Conservation (phyloP, 305 asterid genomes). For the Fraxinus angustifolia region DNA sequence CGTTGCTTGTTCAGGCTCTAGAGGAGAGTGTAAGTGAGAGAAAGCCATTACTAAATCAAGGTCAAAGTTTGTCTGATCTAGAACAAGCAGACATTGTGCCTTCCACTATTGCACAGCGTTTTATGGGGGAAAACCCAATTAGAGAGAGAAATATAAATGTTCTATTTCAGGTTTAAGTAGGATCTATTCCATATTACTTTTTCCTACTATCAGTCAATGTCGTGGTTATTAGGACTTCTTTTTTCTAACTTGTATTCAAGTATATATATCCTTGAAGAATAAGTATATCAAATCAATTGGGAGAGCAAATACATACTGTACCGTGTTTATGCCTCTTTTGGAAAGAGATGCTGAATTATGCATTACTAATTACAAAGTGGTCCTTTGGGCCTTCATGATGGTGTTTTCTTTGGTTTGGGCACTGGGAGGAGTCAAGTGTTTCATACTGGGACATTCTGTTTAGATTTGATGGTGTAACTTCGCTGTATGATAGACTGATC, state of each 20-base stretch:
- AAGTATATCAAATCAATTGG: not conserved
- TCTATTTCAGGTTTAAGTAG: not conserved
- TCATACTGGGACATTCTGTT: not conserved
- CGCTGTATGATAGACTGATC: not conserved
- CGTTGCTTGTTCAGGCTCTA: conserved; percentile 7
- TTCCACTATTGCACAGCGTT: not conserved
- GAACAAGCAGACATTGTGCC: not conserved
- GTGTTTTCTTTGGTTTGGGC: not conserved
- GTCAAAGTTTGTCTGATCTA: not conserved
- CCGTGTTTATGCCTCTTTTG: not conserved
- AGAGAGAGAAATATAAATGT: not conserved
- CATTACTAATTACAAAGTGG: not conserved
- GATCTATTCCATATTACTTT: not conserved
- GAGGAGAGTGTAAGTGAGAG: conserved; percentile 7
- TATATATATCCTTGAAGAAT: not conserved
- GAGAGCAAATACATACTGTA: not conserved
- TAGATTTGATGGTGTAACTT: not conserved
- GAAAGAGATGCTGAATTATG: not conserved
- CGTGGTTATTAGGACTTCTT: conserved; percentile 1
- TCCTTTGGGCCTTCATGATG: not conserved
- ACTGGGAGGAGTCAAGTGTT: conserved; percentile 8
- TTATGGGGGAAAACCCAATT: conserved; percentile 1
- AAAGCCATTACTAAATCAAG: not conserved
- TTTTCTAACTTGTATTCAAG: conserved; percentile 4
- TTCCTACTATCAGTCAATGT: not conserved